Conservation (phyloP, 2,329 filamentous ascomycete species). For the Alternaria viburni region DNA sequence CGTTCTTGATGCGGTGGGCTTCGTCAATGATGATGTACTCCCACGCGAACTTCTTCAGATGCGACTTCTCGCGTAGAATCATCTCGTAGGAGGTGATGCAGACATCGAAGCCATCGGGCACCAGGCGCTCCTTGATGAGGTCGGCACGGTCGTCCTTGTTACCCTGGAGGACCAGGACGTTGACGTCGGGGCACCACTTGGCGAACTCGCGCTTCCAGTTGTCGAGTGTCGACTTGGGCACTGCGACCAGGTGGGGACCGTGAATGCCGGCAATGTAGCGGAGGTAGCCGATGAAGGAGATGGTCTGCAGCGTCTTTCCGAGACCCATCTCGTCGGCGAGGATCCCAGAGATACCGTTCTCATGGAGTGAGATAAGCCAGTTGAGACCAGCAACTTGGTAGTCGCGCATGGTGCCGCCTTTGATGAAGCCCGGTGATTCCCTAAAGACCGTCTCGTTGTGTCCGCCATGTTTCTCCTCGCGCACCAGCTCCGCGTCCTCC, state of each 20-base stretch:
- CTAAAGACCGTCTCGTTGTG: slow-evolving; percentile 83
- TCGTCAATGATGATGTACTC: slow-evolving; percentile 99
- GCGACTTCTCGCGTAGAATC: slow-evolving; percentile 92
- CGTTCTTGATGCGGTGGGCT: slow-evolving; percentile 98
- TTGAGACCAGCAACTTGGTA: slow-evolving; percentile 96
- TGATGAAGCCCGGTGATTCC: slow-evolving; percentile 88
- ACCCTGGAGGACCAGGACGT: slow-evolving; percentile 91
- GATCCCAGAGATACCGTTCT: slow-evolving; percentile 98
- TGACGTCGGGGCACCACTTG: slow-evolving; percentile 93
- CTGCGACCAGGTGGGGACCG: slow-evolving; percentile 87
- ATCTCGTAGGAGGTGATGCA: slow-evolving; percentile 99
- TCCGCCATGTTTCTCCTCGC: slow-evolving; percentile 88
- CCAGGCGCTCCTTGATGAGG: slow-evolving; percentile 88
- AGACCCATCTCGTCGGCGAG: slow-evolving; percentile 98
- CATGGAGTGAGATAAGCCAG: slow-evolving; percentile 96
- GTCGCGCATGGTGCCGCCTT: slow-evolving; percentile 87
- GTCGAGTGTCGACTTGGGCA: slow-evolving; percentile 96
- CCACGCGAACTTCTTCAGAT: slow-evolving; percentile 98
- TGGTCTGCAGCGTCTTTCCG: slow-evolving; percentile 96
- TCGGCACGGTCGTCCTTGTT: slow-evolving; percentile 90
- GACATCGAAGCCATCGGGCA: slow-evolving; percentile 95
- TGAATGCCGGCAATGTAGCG: slow-evolving; percentile 88
- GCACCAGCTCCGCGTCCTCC: slow-evolving; percentile 86
- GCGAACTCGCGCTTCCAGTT: slow-evolving; percentile 98
- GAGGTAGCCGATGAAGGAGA: slow-evolving; percentile 93